A percentile compares a stretch with the other conserved stretches of the same genome.
These are phyloP conservation scores for Plasmodium knowlesi DNA, from an alignment of 169 alveolate species.

Conservation along the genomic window DNA sequence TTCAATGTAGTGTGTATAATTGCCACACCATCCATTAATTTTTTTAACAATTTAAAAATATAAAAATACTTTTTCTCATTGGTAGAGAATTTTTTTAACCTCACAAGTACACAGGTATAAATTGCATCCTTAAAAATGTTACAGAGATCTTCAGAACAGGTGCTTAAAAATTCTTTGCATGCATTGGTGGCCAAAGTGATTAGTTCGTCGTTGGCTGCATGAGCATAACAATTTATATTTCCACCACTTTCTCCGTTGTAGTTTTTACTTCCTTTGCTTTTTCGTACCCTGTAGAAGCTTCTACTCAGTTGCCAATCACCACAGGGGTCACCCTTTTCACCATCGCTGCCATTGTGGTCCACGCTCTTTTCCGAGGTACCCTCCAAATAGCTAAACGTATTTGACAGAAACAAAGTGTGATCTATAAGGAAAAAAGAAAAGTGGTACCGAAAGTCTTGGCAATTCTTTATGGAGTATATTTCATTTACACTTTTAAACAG, in stretches of 20 bases:
- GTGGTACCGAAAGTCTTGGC: constrained; percentile 60
- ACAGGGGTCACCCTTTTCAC: not conserved
- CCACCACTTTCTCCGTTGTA: not conserved
- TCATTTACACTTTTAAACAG: constrained; percentile 62
- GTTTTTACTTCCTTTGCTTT: not conserved
- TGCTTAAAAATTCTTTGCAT: constrained; percentile 73
- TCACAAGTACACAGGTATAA: constrained; percentile 65
- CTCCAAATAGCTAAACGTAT: constrained; percentile 60
- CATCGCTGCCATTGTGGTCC: not conserved
- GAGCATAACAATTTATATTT: constrained; percentile 16
- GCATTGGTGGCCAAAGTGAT: constrained; percentile 66
- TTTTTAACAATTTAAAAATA: constrained; percentile 52
- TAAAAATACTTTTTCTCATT: constrained; percentile 36
- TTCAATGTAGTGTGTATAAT: constrained; percentile 42
- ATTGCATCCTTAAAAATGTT: constrained; percentile 71
- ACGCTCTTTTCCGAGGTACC: constrained; percentile 2
- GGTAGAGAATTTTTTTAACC: constrained; percentile 56
- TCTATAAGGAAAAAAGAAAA: constrained; percentile 64
- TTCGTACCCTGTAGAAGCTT: not conserved
- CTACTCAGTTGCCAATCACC: not conserved
- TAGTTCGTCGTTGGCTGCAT: constrained; percentile 53
- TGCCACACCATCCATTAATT: constrained; percentile 40
- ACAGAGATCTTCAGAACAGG: constrained; percentile 41
- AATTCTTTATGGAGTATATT: constrained; percentile 34
- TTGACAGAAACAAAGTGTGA: constrained; percentile 66